phyloP scores from a whole-genome alignment of 139 green algal species.

The Chlorella vulgaris region DNA sequence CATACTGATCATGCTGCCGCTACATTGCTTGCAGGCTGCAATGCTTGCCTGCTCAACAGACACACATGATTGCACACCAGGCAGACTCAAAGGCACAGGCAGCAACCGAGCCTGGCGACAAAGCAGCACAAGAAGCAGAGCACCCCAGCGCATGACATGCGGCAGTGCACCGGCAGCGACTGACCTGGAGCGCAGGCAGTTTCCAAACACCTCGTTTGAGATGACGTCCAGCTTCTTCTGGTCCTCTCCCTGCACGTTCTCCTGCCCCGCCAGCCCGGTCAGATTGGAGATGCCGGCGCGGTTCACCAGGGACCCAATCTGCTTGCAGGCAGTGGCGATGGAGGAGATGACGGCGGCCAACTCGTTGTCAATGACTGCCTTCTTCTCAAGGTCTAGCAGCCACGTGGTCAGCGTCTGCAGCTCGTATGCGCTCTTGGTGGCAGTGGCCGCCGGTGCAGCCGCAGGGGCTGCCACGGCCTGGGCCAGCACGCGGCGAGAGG shows the following conservation, averaged over 20 bases:
- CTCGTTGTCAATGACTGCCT: constrained; percentile 90
- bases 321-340: constrained; percentile 96
- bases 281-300: constrained; percentile 93
- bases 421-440: constrained; percentile 21
- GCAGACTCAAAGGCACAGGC: too few species aligned
- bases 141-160: too few species aligned
- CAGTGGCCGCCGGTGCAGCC: background rate
- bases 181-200: constrained; percentile 77
- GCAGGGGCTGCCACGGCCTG: constrained; percentile 23
- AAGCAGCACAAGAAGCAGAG: too few species aligned
- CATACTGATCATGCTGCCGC: too few species aligned
- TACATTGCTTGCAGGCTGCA: background rate
- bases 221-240: constrained; percentile 99
- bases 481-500: constrained; percentile 10
- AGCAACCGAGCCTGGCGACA: too few species aligned
- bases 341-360: constrained; percentile 93
- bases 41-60: background rate
- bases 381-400: constrained; percentile 70
- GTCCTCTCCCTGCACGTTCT: constrained; percentile 88
- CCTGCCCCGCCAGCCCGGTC: constrained; percentile 79
- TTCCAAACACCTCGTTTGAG: constrained; percentile 98
- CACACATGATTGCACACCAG: too few species aligned
- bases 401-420: constrained; percentile 52
- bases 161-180: too few species aligned
- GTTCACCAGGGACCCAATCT: constrained; percentile 94